Evolutionary conservation across 306 rosid genomes (phyloP), one percentile per base, ranked within the genome.

Genomic region (Astragalus glycyphyllos): DNA sequence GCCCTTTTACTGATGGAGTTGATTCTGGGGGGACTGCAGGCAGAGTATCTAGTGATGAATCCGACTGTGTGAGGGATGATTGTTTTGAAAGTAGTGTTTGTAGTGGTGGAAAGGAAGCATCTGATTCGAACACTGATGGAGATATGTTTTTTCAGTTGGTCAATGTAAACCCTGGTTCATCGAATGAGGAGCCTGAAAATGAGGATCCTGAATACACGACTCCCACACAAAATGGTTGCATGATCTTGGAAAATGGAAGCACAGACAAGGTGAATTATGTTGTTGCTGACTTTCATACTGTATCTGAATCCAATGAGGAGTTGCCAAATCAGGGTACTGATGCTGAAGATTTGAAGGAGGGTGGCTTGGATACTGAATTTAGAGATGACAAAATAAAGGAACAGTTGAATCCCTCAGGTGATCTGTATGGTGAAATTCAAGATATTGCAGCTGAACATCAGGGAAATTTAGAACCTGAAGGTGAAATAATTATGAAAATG

Each of bases 101-200:
- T 63, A 80, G 69, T 72, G 84, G 55, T 51, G 84, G 75, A 46
- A 80, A 81, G 65, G 90, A 77, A 5, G 63, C 37, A 16, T 37
- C 76, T 1, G 87, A 68, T 31, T 65, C 71, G 40, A 75, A 74
- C 59, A 67, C 77, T 58, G 82, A 65, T 26, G 74, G 58, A 13
- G 82, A 62, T 46, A 26, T 14, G 11, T 77, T 69, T 38, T 77
- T 31, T 67, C 55, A 51, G 57, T 54, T 29, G 55, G 72, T 37
- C 67, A 87, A 79, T 49, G 67, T 42, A 34, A 72, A 46, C 40
- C 32, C 78, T 35, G 77, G 45, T 45, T 67, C 41, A 10, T 32
- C 8, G 5, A 68, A 13, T 71, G 72, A 46, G 65, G 74, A 71
- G 42, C 17, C 71, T 71, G 96, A 85, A 78, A 56, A 23, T 34